Evolutionary conservation across 768 basidiomycete genomes (phyloP), one percentile per base, ranked within the genome.

Genomic region (Rhodotorula sphaerocarpa): DNA sequence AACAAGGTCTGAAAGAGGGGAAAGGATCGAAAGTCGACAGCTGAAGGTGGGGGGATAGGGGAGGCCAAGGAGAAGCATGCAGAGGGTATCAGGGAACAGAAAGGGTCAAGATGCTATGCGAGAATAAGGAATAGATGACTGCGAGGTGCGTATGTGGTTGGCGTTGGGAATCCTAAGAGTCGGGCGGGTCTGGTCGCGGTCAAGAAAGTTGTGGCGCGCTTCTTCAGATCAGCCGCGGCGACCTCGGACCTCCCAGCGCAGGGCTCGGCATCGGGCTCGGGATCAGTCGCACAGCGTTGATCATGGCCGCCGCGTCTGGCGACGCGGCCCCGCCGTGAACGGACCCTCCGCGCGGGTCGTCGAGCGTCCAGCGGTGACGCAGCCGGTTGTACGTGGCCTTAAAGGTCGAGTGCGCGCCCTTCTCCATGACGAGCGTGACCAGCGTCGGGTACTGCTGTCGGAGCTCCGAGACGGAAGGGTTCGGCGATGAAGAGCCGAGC

Each of bases 371-470:
- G 27, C 83, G 80, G 34, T 79, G 77, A 63, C 80, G 79, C 59
- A 95, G 74, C 45, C 83, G 79, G 63, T 79, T 82, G 73, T 82
- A 87, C 33, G 90, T 78, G 54, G 82, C 79, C 75, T 84, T 86
- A 78, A 95, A 89, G 33, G 82, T 84, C 28, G 88, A 87, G 46
- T 83, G 78, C 23, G 90, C 85, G 7, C 93, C 93, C 74, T 85
- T 90, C 78, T 95, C 91, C 67, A 88, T 85, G 20, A 87, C 79
- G 54, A 93, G 73, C 23, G 80, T 78, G 68, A 93, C 75, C 42
- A 79, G 78, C 18, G 86, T 82, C 63, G 79, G 77, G 76, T 79
- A 84, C 65, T 77, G 82, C 48, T 76, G 51, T 30, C 64, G 47
- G 30, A 52, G 46, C 39, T 14, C 30, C 3, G 31, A 12, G 11